Evolutionary conservation across 1,139 yeast genomes (phyloP), one percentile per base, ranked within the genome.

Genomic region (Diutina neorugosa): DNA sequence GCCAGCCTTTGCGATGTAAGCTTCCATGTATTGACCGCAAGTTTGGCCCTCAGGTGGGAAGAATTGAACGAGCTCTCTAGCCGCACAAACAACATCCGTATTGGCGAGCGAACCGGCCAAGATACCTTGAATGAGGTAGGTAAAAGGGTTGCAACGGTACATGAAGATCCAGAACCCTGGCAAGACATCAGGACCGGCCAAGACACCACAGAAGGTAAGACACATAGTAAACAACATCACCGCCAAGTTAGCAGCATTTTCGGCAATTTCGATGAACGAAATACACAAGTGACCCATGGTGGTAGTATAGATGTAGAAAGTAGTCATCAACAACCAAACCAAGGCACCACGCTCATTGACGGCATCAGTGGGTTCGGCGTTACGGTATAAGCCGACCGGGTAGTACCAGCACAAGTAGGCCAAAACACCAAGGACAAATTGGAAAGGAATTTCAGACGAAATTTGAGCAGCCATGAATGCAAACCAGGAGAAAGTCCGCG

Each of bases 371-470:
- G 57, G 56, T n/a, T 56, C 65, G 7, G 89, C 86, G 63, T 83
- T 83, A 11, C 62, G 55, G 61, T 81, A 79, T 55, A 82, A 69
- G 1, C 94, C 96, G 57, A 86, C 80, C 6, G 96, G 94, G 63
- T 86, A 89, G 67, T 87, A 89, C 82, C 87, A 87, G 56, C 84
- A 78, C 63, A 86, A 78, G 69, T 76, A 89, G 3, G 84, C 76
- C 5, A 86, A 25, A 0, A 91, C 80, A 57, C 89, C 90, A 54
- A 77, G 73, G 3, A 82, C 56, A 18, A 81, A 60, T 62, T 50
- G 52, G 18, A 12, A 50, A 12, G 50, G 50, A 12, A 46, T 23
- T 46, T 46, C 50, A 40, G 50, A 46, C n/a, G 50, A n/a, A 23
- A 46, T 46, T 27, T 46, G 50, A 27, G 21, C 50, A 9, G 40